Percentiles rank a stretch among this genome's conserved stretches.
Conservation (phyloP, 495 filamentous ascomycete genomes). For the Podospora conica region DNA sequence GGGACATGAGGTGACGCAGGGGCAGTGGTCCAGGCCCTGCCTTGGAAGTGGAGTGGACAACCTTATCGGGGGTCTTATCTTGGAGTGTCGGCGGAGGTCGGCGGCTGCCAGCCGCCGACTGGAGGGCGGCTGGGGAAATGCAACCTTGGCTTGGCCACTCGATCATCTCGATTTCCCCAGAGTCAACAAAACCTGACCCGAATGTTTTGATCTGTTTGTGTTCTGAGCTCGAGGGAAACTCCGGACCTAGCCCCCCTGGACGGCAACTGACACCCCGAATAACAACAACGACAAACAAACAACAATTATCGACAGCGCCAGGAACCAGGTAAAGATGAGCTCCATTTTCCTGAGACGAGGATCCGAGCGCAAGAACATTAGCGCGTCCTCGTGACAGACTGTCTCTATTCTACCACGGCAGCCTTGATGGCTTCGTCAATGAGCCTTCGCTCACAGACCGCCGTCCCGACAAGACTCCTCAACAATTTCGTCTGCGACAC, state of each 20-base stretch:
- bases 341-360: not conserved
- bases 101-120: too few relatives aligned
- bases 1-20: not conserved
- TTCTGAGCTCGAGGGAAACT: too few relatives aligned
- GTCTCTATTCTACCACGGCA: not conserved
- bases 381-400: not conserved
- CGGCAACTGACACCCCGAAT: too few relatives aligned
- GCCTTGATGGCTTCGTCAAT: not conserved
- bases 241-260: too few relatives aligned
- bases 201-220: not conserved
- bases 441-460: not conserved
- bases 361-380: not conserved
- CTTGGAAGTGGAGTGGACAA: not conserved
- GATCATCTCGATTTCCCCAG: not conserved
- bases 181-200: not conserved
- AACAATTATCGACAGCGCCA: not conserved
- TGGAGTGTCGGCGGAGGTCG: too few relatives aligned
- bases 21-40: not conserved
- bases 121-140: not conserved
- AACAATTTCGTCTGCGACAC: not conserved
- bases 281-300: too few relatives aligned
- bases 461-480: not conserved
- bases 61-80: too few relatives aligned
- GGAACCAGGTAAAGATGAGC: not conserved
- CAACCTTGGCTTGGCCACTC: not conserved